phyloP scores from a whole-genome alignment of 306 rosid species.

The Cicer judaicum region DNA sequence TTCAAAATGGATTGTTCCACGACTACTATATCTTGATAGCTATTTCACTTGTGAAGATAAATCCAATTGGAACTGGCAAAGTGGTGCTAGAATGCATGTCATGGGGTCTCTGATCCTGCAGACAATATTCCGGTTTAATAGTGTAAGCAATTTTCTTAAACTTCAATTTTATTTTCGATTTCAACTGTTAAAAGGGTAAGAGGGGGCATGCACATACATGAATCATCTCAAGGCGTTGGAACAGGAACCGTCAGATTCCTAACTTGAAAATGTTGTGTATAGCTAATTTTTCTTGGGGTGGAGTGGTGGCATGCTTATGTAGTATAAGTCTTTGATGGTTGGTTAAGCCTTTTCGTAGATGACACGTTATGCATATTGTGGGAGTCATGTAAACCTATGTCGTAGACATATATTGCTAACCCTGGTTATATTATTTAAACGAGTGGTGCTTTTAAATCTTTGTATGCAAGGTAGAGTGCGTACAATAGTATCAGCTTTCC shows the following conservation, averaged over 20 bases:
- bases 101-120: constrained; percentile 92
- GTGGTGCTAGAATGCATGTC: constrained; percentile 64
- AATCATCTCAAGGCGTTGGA: constrained; percentile 46
- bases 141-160: constrained; percentile 46
- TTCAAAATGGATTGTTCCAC: constrained; percentile 73
- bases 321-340: constrained; percentile 16
- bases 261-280: background rate
- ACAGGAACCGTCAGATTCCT: constrained; percentile 26
- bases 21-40: constrained; percentile 80
- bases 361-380: background rate
- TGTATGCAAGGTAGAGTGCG: constrained; percentile 11
- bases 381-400: constrained; percentile 16
- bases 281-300: constrained; percentile 17
- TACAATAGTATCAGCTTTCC: background rate
- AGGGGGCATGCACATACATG: constrained; percentile 27
- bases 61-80: constrained; percentile 77
- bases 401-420: background rate
- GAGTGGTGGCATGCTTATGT: background rate
- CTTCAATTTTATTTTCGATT: constrained; percentile 22
- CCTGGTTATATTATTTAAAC: constrained; percentile 5
- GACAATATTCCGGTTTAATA: constrained; percentile 60
- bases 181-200: constrained; percentile 2
- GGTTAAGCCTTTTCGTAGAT: constrained; percentile 19
- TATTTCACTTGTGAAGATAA: constrained; percentile 67
- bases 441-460: constrained; percentile 9